Evolutionary conservation across 495 filamentous ascomycete genomes (phyloP).

Genomic region (Cercophora scortea): DNA sequence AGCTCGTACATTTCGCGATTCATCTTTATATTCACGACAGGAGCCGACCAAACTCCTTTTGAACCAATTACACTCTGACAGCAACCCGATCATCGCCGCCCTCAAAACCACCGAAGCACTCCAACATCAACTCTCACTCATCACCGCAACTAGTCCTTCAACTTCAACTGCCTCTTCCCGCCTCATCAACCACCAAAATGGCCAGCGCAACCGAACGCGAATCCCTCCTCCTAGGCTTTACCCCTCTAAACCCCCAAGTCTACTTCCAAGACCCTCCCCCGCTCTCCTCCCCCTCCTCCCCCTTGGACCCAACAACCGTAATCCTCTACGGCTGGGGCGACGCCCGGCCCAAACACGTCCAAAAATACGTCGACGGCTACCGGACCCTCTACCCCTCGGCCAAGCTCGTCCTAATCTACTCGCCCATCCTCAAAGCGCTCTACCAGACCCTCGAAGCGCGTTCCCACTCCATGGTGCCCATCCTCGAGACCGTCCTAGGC

Average conservation of each 20-base stretch:
- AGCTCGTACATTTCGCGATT: background rate
- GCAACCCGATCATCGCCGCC: too few relatives aligned
- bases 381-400: constrained; percentile 39
- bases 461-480: constrained; percentile 38
- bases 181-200: background rate
- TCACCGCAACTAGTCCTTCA: too few relatives aligned
- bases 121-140: too few relatives aligned
- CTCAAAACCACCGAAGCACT: too few relatives aligned
- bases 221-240: constrained; percentile 23
- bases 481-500: constrained; percentile 37
- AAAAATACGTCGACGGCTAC: constrained; percentile 48
- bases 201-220: background rate
- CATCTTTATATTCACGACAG: too few relatives aligned
- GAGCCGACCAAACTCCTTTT: background rate
- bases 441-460: constrained; percentile 34
- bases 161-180: too few relatives aligned
- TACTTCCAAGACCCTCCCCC: constrained; percentile 18
- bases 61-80: background rate
- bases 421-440: constrained; percentile 37
- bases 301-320: constrained; percentile 31
- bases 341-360: constrained; percentile 41
- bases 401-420: constrained; percentile 40
- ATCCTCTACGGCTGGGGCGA: constrained; percentile 51
- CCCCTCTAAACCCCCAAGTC: constrained; percentile 29
- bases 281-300: background rate